phyloP scores from a whole-genome alignment of 2,329 filamentous ascomycete species.

The Ophiocordyceps camponoti-leonardi region DNA sequence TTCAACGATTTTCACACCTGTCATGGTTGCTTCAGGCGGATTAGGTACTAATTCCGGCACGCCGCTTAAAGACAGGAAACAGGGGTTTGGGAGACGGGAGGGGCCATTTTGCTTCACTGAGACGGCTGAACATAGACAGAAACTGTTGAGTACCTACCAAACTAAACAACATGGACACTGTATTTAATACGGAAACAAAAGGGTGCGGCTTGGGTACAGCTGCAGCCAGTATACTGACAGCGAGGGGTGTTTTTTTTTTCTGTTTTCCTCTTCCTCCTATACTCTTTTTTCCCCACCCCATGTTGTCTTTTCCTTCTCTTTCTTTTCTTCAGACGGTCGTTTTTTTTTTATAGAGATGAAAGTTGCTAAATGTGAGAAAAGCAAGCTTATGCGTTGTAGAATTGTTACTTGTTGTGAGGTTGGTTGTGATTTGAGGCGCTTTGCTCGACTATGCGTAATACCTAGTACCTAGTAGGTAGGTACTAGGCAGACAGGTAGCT shows the following conservation, averaged over 20 bases:
- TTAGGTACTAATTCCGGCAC: background rate
- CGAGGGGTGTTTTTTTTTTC: slow-evolving; percentile 5
- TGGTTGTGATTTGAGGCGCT: too few relatives aligned
- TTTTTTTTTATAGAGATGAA: background rate
- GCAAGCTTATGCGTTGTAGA: too few relatives aligned
- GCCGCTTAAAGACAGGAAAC: slow-evolving; percentile 1
- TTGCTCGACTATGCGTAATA: too few relatives aligned
- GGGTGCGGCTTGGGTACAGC: slow-evolving; percentile 15
- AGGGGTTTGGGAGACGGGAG: slow-evolving; percentile 3
- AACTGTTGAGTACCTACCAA: slow-evolving; percentile 4
- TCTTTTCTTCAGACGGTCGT: background rate
- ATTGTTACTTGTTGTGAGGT: too few relatives aligned
- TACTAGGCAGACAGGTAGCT: too few relatives aligned
- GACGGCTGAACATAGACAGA: slow-evolving; percentile 19
- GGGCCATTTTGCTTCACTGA: slow-evolving; percentile 10
- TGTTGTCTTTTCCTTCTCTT: background rate
- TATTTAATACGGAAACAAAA: slow-evolving; percentile 20
- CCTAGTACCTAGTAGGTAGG: too few relatives aligned
- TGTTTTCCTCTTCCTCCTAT: slow-evolving; percentile 5
- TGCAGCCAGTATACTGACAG: slow-evolving; percentile 6
- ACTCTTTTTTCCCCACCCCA: background rate
- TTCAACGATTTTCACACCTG: too few relatives aligned
- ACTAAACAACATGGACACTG: slow-evolving; percentile 13
- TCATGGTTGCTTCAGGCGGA: background rate
- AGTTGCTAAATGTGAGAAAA: too few relatives aligned